phyloP scores from a whole-genome alignment of 768 basidiomycete genomes.

The Amyloporia xantha region DNA sequence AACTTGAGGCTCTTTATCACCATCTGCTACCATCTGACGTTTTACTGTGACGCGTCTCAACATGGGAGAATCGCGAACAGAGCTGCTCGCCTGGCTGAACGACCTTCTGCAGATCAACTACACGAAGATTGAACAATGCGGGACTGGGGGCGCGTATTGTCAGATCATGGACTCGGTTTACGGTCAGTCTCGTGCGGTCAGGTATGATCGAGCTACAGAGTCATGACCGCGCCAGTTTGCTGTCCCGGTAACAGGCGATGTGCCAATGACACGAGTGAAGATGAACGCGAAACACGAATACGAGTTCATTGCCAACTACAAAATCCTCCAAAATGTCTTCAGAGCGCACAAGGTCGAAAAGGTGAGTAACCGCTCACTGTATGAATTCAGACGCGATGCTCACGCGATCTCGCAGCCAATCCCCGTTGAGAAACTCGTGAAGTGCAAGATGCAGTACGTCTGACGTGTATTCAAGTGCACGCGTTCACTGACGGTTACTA shows the following conservation, averaged over 20 bases:
- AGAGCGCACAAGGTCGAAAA: constrained; percentile 92
- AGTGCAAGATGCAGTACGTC: constrained; percentile 98
- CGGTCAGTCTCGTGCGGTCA: constrained; percentile 39
- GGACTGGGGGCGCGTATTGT: constrained; percentile 88
- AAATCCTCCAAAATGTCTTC: constrained; percentile 90
- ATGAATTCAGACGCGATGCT: constrained; percentile 52
- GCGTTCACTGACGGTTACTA: constrained; percentile 3
- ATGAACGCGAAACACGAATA: constrained; percentile 96
- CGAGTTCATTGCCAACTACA: constrained; percentile 93
- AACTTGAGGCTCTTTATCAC: constrained; percentile 11
- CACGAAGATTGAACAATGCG: constrained; percentile 90
- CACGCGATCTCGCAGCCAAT: constrained; percentile 57
- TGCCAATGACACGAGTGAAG: constrained; percentile 90
- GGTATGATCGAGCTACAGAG: neutral
- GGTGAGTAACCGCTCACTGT: constrained; percentile 97
- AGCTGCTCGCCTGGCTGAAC: constrained; percentile 90
- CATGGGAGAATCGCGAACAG: constrained; percentile 76
- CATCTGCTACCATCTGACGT: constrained; percentile 39
- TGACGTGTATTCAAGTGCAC: no score
- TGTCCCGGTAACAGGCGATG: constrained; percentile 52
- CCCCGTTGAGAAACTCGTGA: constrained; percentile 87
- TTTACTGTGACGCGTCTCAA: constrained; percentile 10
- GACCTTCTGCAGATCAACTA: constrained; percentile 87
- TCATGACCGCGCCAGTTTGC: constrained; percentile 9
- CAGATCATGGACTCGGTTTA: constrained; percentile 95